Base-by-base conservation (phyloP, 371 early-diverging fungal species). In the Mortierella sp. region DNA sequence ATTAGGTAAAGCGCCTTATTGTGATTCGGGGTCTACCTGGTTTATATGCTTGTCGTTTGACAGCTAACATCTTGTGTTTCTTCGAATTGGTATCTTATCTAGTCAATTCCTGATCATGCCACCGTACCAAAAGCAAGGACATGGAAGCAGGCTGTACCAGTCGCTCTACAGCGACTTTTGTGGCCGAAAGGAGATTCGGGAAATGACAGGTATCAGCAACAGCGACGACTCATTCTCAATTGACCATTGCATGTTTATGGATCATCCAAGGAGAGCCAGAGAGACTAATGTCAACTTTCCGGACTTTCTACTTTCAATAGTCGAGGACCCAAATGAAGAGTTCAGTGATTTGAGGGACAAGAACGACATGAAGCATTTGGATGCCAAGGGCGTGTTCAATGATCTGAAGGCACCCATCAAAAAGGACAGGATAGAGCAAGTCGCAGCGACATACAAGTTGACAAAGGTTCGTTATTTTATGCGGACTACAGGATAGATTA, bases 71-170 rank as follows among this genome's bases (percentile, higher is more conserved):
- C 21, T 29, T 7, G 51, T 5, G 38, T 35, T 11, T 21, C 4
- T 32, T 75, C 48, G 48, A 44, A 29, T 48, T 80, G 48, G n/a
- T 27, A 11, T 60, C 43, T 46, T 48, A 38, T 74, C 51, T 74
- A 96, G 97, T 82, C 98, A 98, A 91, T 97, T 97, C 76, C 76
- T 98, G 32, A 92, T 98, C 18, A 84, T 98, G 71, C 98, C 98
- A 54, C 96, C 97, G 38, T 97, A 90, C 84, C 97, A 96, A 82
- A 89, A 92, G 55, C 88, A 92, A 75, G 97, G 97, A 21, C 97
- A 97, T 84, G 98, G 97, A 65, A 91, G 95, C 88, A 90, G 87
- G 74, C 83, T 97, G 11, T 97, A 97, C 87, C 88, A 88, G 49
- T 86, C 90, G 8, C 82, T 97, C 12, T 94, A 95, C 88, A 75